A percentile compares a stretch with the other conserved stretches of the same genome.
phyloP scores from a whole-genome alignment of 1,284 basidiomycete species.

The Inonotus obliquus region DNA sequence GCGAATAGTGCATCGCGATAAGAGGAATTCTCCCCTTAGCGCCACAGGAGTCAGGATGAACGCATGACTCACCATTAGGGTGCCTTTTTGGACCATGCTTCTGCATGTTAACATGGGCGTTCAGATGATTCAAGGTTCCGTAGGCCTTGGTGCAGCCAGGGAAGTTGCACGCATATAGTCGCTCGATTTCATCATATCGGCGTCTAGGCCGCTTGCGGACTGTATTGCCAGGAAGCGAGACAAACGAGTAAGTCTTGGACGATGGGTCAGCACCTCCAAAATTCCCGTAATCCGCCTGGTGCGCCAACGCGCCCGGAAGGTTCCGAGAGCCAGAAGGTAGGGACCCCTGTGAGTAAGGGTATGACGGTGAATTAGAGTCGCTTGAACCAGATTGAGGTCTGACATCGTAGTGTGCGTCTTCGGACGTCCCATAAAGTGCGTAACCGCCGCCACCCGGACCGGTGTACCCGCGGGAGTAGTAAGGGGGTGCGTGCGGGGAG shows the following conservation, averaged over 20 bases:
- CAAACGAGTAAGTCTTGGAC: constrained; percentile 73
- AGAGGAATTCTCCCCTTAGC: background rate
- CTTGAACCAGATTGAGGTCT: constrained; percentile 6
- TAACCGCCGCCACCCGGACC: background rate
- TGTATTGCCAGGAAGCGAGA: constrained; percentile 70
- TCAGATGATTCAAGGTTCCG: constrained; percentile 87
- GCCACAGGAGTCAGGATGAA: background rate
- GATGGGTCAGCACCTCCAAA: background rate
- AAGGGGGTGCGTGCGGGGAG: constrained; percentile 1
- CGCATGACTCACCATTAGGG: constrained; percentile 76
- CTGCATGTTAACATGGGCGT: constrained; percentile 91
- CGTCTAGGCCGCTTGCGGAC: constrained; percentile 80
- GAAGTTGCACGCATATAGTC: constrained; percentile 84
- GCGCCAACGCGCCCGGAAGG: background rate
- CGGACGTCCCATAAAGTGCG: constrained; percentile 6
- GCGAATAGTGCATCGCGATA: background rate
- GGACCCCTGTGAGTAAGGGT: background rate
- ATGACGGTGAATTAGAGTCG: constrained; percentile 9
- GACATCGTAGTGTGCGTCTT: constrained; percentile 6
- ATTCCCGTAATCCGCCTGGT: constrained; percentile 1
- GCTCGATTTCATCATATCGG: constrained; percentile 87
- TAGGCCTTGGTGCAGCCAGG: constrained; percentile 83
- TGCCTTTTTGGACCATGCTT: constrained; percentile 82
- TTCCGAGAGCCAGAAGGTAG: background rate
- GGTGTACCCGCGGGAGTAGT: constrained; percentile 3